Evolutionary conservation across 495 filamentous ascomycete species (phyloP), one percentile per base, ranked within the genome.

Genomic region (Aspergillus sclerotiicarbonarius): DNA sequence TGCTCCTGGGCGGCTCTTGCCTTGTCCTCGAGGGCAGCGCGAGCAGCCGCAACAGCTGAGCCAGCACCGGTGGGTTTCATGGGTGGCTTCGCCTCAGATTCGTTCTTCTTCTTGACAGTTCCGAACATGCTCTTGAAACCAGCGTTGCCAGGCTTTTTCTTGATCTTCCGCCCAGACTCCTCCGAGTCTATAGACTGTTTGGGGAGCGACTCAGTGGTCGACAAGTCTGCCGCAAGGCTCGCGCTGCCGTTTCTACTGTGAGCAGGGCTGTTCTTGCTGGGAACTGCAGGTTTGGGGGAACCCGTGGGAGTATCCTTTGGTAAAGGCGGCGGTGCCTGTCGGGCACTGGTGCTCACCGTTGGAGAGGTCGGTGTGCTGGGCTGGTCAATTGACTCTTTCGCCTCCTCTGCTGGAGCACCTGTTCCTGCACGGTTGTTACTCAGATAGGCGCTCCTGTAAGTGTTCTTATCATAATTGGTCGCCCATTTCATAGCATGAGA

Each of bases 401-500:
- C 29, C 6, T 67, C 58, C 41, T 76, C 75, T 8, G 64, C 60
- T 7, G 66, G 31, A 29, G 66, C 62, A 31, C 87, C 90, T 52
- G 81, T 88, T 41, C 91, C 90, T 19, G 86, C 85, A 59, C 80
- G 85, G 25, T 71, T 72, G 65, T 95, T 80, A 12, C 82, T 84
- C 9, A 98, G 80, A 73, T 97, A 98, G 19, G 88, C 86, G 46
- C 87, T 84, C 15, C 90, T 80, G 57, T 94, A 88, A 3, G 85
- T 81, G 65, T 94, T 85, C 71, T 92, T 92, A 66, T 98, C 93
- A 54, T 78, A 78, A 45, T 76, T 73, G 50, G 61, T 76, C 9
- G 93, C 90, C 94, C 94, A 98, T 70, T 96, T 93, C 86, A 98
- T 88, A 10, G 94, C 94, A 21, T 91, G 87, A 15, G 87, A 91